These are phyloP conservation scores for Penicillium macrosclerotiorum DNA, from an alignment of 495 filamentous ascomycete species.

Conservation along the genomic window DNA sequence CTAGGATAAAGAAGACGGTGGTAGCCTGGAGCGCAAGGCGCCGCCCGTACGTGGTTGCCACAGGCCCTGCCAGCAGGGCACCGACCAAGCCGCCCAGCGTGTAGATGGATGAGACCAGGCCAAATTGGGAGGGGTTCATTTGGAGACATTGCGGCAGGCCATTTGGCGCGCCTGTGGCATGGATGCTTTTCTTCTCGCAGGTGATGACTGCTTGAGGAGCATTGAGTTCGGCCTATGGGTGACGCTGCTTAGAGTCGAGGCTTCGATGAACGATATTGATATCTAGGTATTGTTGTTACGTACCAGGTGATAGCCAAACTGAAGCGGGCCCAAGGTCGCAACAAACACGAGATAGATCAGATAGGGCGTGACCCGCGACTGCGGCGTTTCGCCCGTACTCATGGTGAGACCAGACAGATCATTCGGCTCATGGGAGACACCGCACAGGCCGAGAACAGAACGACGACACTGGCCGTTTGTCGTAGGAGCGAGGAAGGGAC, in stretches of 20 bases:
- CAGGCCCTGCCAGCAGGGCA: conserved; percentile 71
- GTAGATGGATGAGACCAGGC: conserved; percentile 82
- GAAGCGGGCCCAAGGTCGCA: conserved; percentile 74
- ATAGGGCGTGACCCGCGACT: conserved; percentile 53
- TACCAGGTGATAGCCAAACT: conserved; percentile 95
- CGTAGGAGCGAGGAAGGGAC: neutral
- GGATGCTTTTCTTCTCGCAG: conserved; percentile 64
- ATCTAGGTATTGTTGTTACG: too few species aligned
- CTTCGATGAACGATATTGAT: too few species aligned
- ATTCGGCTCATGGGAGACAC: neutral
- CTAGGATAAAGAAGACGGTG: conserved; percentile 71
- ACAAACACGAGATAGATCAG: conserved; percentile 62
- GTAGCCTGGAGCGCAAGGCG: conserved; percentile 68
- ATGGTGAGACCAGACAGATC: conserved; percentile 7
- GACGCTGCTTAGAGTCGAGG: too few species aligned
- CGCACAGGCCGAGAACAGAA: too few species aligned
- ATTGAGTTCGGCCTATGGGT: conserved; percentile 81
- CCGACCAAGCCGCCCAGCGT: conserved; percentile 86
- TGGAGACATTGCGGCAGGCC: conserved; percentile 73
- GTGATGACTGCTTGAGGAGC: conserved; percentile 88
- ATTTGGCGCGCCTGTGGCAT: conserved; percentile 28
- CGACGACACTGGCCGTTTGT: too few species aligned
- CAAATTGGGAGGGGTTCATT: conserved; percentile 75
- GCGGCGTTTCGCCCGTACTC: conserved; percentile 17
- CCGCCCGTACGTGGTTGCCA: conserved; percentile 71